Percentiles rank a stretch among this genome's conserved stretches.
Evolutionary conservation across 2,329 filamentous ascomycete genomes (phyloP).

Genomic region (Lecanicillium sp.): DNA sequence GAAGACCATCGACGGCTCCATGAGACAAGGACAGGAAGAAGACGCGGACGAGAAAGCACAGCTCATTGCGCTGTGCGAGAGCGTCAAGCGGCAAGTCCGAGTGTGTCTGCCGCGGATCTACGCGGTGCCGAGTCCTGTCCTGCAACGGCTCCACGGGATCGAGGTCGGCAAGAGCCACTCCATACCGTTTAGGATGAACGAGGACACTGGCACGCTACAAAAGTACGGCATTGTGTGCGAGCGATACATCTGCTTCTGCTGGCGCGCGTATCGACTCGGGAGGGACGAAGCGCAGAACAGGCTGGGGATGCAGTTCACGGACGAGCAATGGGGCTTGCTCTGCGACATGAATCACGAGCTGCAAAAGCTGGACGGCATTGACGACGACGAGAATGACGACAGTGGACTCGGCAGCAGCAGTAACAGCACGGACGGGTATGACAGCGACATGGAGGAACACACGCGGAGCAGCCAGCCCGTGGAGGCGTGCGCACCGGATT

Average conservation of each 20-base stretch:
- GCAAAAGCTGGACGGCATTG: neutral
- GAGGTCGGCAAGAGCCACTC: neutral
- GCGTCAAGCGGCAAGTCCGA: neutral
- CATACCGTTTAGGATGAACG: neutral
- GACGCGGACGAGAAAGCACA: neutral
- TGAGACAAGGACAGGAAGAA: neutral
- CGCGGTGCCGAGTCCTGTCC: neutral
- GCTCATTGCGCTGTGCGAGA: neutral
- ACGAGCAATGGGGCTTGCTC: constrained; percentile 5
- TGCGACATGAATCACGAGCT: neutral
- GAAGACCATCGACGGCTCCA: neutral
- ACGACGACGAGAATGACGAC: too few relatives aligned
- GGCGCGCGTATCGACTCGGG: constrained; percentile 2
- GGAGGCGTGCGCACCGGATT: neutral
- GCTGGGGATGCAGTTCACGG: constrained; percentile 2
- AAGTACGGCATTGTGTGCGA: constrained; percentile 2
- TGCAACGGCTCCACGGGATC: neutral
- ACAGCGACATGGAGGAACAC: neutral
- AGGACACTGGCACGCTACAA: neutral
- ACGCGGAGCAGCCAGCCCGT: neutral
- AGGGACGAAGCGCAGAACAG: neutral
- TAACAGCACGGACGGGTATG: neutral
- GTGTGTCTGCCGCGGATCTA: neutral
- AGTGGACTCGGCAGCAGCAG: neutral
- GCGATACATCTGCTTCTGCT: constrained; percentile 5